Percentiles rank a stretch among this genome's conserved stretches.
Conservation (phyloP, 2,329 filamentous ascomycete genomes). For the Aspergillus niger region DNA sequence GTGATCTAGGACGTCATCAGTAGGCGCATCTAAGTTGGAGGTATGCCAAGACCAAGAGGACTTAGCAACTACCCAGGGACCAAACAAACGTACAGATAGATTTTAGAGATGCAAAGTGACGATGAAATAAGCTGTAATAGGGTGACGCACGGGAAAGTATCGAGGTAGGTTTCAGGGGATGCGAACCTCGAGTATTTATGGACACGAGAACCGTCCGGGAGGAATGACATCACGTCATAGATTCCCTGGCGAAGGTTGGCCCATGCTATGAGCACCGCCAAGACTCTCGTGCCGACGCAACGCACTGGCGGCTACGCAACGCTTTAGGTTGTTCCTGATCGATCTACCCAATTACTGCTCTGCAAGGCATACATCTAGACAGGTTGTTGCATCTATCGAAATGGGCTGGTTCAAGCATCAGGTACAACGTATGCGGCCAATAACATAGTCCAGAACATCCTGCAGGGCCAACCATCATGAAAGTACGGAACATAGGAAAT, state of each 20-base stretch:
- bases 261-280: constrained; percentile 17
- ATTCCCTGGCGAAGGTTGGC: constrained; percentile 21
- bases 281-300: constrained; percentile 7
- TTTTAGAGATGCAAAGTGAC: neutral
- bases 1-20: constrained; percentile 7
- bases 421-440: neutral
- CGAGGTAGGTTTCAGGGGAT: constrained; percentile 3
- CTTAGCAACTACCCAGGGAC: neutral
- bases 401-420: neutral
- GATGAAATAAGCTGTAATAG: neutral
- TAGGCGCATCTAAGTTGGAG: neutral
- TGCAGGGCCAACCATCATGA: neutral
- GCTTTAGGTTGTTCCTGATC: neutral
- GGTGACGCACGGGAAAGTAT: neutral
- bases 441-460: neutral
- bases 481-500: constrained; percentile 25
- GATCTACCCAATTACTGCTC: neutral
- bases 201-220: constrained; percentile 14
- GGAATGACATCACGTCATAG: constrained; percentile 39
- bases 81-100: neutral
- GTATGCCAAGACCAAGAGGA: neutral
- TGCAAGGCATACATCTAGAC: neutral
- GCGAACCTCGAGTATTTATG: constrained; percentile 26
- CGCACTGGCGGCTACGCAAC: neutral
- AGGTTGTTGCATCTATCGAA: neutral